Percentiles rank a stretch among this genome's conserved stretches.
Evolutionary conservation across 164 flowering plant genomes (phyloP).

Genomic region (Euptelea pleiosperma): DNA sequence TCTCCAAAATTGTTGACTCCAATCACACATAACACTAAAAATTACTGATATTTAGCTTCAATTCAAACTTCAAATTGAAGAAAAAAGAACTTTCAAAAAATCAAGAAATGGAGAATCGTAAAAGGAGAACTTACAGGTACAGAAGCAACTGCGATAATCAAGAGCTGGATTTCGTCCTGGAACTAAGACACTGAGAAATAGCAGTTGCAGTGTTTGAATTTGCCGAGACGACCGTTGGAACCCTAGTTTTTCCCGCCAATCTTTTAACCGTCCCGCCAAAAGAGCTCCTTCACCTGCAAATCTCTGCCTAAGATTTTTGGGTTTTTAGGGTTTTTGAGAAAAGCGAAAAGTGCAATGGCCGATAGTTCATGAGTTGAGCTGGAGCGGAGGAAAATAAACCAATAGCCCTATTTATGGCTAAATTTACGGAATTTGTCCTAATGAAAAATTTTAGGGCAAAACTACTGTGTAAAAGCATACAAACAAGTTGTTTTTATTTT

Average conservation of each 20-base stretch:
- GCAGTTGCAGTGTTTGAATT: conserved; percentile 8
- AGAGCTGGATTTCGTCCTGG: not conserved
- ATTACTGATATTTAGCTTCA: conserved; percentile 2
- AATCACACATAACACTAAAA: not conserved
- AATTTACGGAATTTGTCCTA: too few relatives aligned
- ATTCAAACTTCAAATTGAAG: too few relatives aligned
- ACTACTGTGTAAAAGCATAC: too few relatives aligned
- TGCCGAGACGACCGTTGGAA: not conserved
- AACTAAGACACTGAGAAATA: not conserved
- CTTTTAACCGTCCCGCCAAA: not conserved
- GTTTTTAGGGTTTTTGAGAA: conserved; percentile 7
- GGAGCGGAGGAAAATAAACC: too few relatives aligned
- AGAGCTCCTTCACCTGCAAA: too few relatives aligned
- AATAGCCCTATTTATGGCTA: too few relatives aligned
- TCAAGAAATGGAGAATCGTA: too few relatives aligned
- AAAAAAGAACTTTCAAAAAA: too few relatives aligned
- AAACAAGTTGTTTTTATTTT: too few relatives aligned
- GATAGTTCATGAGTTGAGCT: too few relatives aligned
- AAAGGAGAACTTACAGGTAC: not conserved
- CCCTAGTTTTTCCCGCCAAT: conserved; percentile 10
- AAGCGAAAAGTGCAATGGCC: not conserved
- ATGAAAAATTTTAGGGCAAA: too few relatives aligned
- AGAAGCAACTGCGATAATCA: not conserved
- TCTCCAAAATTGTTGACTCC: not conserved
- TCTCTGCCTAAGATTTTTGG: not conserved